Conservation (phyloP, 768 basidiomycete species). For the Lentinula edodes region DNA sequence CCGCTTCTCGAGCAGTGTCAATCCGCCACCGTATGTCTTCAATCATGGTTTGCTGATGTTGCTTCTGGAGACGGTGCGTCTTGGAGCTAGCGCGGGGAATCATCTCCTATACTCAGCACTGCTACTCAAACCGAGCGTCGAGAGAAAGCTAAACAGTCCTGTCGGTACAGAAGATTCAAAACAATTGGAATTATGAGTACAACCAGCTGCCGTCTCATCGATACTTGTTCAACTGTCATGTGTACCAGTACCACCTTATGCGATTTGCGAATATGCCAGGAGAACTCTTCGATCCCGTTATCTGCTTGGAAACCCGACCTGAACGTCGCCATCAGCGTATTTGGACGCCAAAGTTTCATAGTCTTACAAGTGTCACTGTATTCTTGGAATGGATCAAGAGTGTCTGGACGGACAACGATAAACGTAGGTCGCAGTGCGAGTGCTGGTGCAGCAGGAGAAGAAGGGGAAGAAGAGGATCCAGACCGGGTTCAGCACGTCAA, state of each 20-base stretch:
- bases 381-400: background rate
- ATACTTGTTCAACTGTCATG: conserved; percentile 68
- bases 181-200: conserved; percentile 5
- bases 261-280: conserved; percentile 30
- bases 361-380: background rate
- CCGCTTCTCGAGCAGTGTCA: conserved; percentile 43
- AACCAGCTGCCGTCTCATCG: conserved; percentile 55
- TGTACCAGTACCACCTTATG: conserved; percentile 58
- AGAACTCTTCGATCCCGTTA: conserved; percentile 1
- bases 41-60: conserved; percentile 47
- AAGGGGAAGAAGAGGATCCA: conserved; percentile 69
- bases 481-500: conserved; percentile 26
- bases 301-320: conserved; percentile 12
- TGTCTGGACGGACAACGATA: background rate
- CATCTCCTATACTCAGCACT: background rate
- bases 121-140: background rate
- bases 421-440: background rate
- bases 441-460: conserved; percentile 31
- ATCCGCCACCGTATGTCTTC: conserved; percentile 32
- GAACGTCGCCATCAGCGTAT: background rate
- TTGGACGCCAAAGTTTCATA: background rate
- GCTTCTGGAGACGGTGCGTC: conserved; percentile 27
- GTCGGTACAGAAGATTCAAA: conserved; percentile 14
- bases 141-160: conserved; percentile 2
- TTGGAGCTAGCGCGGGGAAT: background rate